Evolutionary conservation across 768 basidiomycete genomes (phyloP), one percentile per base, ranked within the genome.

Genomic region (Suillus decipiens): DNA sequence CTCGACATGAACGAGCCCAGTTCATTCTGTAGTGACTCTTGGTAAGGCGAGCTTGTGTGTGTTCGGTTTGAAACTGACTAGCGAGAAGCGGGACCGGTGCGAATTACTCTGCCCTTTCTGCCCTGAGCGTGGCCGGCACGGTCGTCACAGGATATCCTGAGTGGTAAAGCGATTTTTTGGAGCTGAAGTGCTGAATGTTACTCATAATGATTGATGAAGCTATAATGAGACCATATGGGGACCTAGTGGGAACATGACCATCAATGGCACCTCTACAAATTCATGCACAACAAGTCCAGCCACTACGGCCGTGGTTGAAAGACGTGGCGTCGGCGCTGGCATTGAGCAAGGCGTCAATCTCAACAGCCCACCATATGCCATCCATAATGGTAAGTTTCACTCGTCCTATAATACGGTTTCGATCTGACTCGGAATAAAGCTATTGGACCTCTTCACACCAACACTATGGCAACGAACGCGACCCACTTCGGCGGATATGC

Each of bases 181-280:
- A 17, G 15, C 17, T 57, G 15, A 19, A 12, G 6, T 11, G 19
- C 5, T 56, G 55, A 39, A 41, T 2, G 36, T 28, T 19, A 19
- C 39, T 57, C 2, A 57, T 5, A 6, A 0, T 31, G 3, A 12
- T 43, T 34, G 64, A 56, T 6, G 15, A 43, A 89, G 89, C 48
- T 92, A 92, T 70, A 82, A 91, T 67, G 67, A 80, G 22, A 80
- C 83, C 0, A 68, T 84, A 15, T 90, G 80, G 68, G 89, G 89
- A 15, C 83, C 84, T 0, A 89, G 88, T 65, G 90, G 90, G 5
- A 92, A 92, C 68, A 84, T 92, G 71, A 89, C 87, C 14, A 81
- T 90, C 65, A 87, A 89, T 60, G 89, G 88, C 7, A 83, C 78
- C 2, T 74, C 82, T 47, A 91, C 89, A 6, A 87, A 82, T 64